A percentile compares a stretch with the other conserved stretches of the same genome.
phyloP scores from a whole-genome alignment of 1,284 basidiomycete genomes.

The Rhodotorula sp. region DNA sequence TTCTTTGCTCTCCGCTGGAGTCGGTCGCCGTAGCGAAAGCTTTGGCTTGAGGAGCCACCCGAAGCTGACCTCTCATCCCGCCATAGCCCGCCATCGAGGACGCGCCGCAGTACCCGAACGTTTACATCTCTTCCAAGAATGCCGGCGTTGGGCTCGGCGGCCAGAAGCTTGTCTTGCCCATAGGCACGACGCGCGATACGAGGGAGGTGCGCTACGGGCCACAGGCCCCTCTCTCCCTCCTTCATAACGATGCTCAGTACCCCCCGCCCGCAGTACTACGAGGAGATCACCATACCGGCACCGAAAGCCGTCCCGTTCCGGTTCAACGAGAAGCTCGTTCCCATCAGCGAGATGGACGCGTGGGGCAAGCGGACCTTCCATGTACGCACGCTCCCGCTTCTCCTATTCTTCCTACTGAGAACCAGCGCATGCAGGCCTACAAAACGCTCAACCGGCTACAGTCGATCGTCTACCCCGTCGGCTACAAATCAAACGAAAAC shows the following conservation, averaged over 20 bases:
- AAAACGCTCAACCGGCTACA: slow-evolving; percentile 88
- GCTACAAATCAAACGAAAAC: slow-evolving; percentile 93
- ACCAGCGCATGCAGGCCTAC: slow-evolving; percentile 69
- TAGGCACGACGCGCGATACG: slow-evolving; percentile 73
- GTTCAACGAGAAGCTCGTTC: slow-evolving; percentile 68
- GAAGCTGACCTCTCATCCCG: slow-evolving; percentile 17
- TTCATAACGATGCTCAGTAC: neutral
- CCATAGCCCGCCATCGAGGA: slow-evolving; percentile 63
- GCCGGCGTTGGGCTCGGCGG: slow-evolving; percentile 71
- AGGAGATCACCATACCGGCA: slow-evolving; percentile 87
- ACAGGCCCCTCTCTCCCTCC: too few relatives aligned
- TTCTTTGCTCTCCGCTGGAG: neutral
- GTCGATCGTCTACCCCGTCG: slow-evolving; percentile 90
- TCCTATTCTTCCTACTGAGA: neutral
- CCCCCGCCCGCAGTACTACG: slow-evolving; percentile 51
- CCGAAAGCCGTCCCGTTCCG: slow-evolving; percentile 76
- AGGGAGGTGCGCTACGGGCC: slow-evolving; percentile 60
- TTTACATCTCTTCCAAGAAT: slow-evolving; percentile 67
- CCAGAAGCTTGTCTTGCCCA: slow-evolving; percentile 75
- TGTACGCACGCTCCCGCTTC: slow-evolving; percentile 55
- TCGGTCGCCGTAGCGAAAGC: slow-evolving; percentile 4
- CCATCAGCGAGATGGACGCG: slow-evolving; percentile 72
- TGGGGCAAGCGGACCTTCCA: slow-evolving; percentile 85
- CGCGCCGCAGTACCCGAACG: slow-evolving; percentile 70
- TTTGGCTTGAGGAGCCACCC: neutral